Evolutionary conservation across 176 grass and related monocot genomes (phyloP).

Genomic region (Microstegium vimineum): DNA sequence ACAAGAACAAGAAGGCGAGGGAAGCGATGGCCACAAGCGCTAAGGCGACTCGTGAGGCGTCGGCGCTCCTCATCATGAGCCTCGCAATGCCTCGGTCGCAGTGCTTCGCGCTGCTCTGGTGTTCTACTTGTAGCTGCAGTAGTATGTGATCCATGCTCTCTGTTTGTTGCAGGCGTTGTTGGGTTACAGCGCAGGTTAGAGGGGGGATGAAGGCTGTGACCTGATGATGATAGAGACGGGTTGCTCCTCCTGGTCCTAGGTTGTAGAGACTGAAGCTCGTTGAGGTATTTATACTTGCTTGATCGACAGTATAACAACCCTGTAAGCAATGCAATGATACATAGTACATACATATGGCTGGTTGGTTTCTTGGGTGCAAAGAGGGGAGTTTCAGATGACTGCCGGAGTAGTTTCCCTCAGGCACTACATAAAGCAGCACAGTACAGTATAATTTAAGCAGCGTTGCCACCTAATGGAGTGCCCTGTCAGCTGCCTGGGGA

Average conservation of each 20-base stretch:
- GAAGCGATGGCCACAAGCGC: not conserved
- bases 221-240: not conserved
- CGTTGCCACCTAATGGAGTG: not conserved
- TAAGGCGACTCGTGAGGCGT: not conserved
- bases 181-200: too few species aligned
- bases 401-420: not conserved
- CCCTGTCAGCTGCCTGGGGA: not conserved
- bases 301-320: not conserved
- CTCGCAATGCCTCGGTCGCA: not conserved
- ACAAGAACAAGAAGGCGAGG: not conserved
- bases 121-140: not conserved
- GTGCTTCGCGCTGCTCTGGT: not conserved
- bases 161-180: not conserved
- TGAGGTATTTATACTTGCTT: slow-evolving; percentile 20
- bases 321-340: not conserved
- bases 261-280: not conserved
- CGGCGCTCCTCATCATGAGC: not conserved
- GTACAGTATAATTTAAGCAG: not conserved
- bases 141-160: slow-evolving; percentile 24
- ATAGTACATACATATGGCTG: not conserved
- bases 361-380: not conserved
- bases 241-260: not conserved
- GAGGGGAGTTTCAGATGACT: slow-evolving; percentile 17
- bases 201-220: not conserved
- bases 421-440: not conserved